A percentile compares a stretch with the other conserved stretches of the same genome.
These are phyloP conservation scores for Sporormia fimetaria DNA, from an alignment of 495 filamentous ascomycete species.

Conservation along the genomic window DNA sequence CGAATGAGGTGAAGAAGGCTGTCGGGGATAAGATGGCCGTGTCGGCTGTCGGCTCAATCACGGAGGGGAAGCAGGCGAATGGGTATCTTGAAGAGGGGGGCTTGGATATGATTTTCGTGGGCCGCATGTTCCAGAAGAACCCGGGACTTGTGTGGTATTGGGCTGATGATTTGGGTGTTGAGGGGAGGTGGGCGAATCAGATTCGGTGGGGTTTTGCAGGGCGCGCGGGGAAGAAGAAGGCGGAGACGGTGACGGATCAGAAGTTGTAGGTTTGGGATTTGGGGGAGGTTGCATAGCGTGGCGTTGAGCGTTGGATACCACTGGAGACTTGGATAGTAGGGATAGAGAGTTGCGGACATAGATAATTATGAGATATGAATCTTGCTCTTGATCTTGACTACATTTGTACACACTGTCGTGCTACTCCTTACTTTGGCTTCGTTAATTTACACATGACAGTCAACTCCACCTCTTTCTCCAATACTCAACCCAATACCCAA, in stretches of 20 bases:
- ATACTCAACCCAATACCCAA: no score
- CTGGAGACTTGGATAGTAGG: no score
- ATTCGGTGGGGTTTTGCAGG: conserved; percentile 50
- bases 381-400: no score
- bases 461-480: no score
- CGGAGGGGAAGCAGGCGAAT: conserved; percentile 36
- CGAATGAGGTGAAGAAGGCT: conserved; percentile 43
- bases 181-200: conserved; percentile 55
- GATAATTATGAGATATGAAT: no score
- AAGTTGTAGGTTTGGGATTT: conserved; percentile 7
- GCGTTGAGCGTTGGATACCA: no score
- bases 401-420: no score
- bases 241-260: not conserved
- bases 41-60: conserved; percentile 66
- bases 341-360: no score
- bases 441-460: no score
- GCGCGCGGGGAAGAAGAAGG: conserved; percentile 20
- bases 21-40: conserved; percentile 48
- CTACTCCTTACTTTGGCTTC: no score
- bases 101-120: conserved; percentile 50
- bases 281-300: no score
- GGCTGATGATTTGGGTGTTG: conserved; percentile 54
- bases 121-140: conserved; percentile 58
- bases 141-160: conserved; percentile 55
- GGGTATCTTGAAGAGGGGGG: conserved; percentile 39